phyloP scores from a whole-genome alignment of 2,329 filamentous ascomycete genomes.

The Orbilia brochopaga region DNA sequence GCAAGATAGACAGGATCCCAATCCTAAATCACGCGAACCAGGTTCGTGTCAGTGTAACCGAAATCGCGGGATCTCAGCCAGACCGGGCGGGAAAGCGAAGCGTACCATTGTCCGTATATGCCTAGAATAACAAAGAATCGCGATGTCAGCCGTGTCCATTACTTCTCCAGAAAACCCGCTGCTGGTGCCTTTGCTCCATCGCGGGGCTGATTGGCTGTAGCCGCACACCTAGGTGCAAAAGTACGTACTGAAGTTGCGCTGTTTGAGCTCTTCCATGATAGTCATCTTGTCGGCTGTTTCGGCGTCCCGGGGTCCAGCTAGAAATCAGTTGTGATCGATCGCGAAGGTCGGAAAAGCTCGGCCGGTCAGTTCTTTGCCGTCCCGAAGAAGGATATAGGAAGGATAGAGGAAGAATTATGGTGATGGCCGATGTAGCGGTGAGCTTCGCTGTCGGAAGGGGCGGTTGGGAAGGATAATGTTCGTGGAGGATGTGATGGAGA shows the following conservation, averaged over 20 bases:
- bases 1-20: constrained; percentile 72
- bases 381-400: background rate
- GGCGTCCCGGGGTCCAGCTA: constrained; percentile 20
- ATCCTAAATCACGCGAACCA: constrained; percentile 62
- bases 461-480: constrained; percentile 31
- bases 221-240: constrained; percentile 11
- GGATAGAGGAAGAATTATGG: too few relatives aligned
- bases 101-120: constrained; percentile 79
- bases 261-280: constrained; percentile 73
- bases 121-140: constrained; percentile 60
- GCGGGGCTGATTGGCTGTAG: constrained; percentile 13
- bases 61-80: constrained; percentile 18
- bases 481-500: constrained; percentile 13
- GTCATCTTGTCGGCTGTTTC: constrained; percentile 65
- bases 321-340: constrained; percentile 13
- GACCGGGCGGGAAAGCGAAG: constrained; percentile 40
- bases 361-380: background rate
- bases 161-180: constrained; percentile 19
- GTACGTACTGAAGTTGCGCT: constrained; percentile 74
- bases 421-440: constrained; percentile 4
- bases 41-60: constrained; percentile 27
- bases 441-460: constrained; percentile 2
- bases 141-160: constrained; percentile 37
- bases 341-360: constrained; percentile 17
- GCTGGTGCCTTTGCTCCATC: constrained; percentile 16